Evolutionary conservation across 2,329 filamentous ascomycete genomes (phyloP), one percentile per base, ranked within the genome.

Genomic region (Talaromyces sp.): DNA sequence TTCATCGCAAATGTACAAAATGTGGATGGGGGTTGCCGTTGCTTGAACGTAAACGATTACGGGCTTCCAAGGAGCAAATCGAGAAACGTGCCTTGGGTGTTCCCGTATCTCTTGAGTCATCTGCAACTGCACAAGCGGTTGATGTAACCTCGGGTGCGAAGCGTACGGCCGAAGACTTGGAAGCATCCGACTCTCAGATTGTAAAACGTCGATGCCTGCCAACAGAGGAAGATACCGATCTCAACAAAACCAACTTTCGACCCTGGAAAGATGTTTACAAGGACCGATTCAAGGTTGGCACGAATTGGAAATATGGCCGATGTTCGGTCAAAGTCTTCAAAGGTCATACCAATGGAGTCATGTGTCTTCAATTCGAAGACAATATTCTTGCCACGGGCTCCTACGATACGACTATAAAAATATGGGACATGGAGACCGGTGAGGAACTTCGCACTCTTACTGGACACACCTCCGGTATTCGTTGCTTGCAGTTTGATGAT

Each of bases 181-280:
- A 62, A 37, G 17, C 35, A 19, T 43, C 60, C 27, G 25, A 56
- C 13, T 56, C 62, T 43, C 79, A 76, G 63, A n/a, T 45, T 22
- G 56, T 39, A 17, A 67, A 66, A 54, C 63, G 54, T 4, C 63
- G 57, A 17, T 33, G 60, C 17, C 25, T 49, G 9, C 45, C 54
- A 5, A 45, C 33, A 10, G 70, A 73, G 5, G 49, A 52, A 10
- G 73, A 78, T 25, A 80, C 81, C 22, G 79, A 80, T 11, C 84
- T 83, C 69, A 84, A 85, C 70, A 82, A 82, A 66, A 81, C 81
- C 15, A 77, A 79, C 25, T 80, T 80, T 67, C 79, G 92, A 35
- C 93, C 90, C 0, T 99, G 95, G 95, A 99, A 99, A 78, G 93
- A 96, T 67, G 92, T 99, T 1, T 99, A 99, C 81, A 91, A 92